These are phyloP conservation scores for Pichia paraexigua DNA, from an alignment of 805 yeast species.

Conservation along the genomic window DNA sequence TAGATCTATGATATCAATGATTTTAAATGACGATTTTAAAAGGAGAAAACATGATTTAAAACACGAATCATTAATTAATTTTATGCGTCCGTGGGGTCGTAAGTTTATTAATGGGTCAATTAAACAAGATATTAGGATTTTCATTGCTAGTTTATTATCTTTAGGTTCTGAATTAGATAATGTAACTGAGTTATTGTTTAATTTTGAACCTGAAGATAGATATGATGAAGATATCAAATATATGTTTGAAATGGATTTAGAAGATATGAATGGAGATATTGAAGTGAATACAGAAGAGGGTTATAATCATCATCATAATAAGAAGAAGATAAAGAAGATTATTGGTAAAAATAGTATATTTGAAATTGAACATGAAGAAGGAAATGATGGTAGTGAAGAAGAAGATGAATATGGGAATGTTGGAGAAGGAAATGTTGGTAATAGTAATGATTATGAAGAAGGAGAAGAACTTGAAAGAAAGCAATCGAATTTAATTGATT, in stretches of 20 bases:
- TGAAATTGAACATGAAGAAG: constrained; percentile 16
- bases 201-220: constrained; percentile 52
- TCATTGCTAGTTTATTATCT: constrained; percentile 47
- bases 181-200: constrained; percentile 45
- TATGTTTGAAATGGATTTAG: constrained; percentile 29
- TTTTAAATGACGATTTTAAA: constrained; percentile 43
- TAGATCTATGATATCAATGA: constrained; percentile 52
- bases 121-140: constrained; percentile 48
- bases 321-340: constrained; percentile 6
- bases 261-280: constrained; percentile 17
- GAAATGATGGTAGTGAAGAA: constrained; percentile 11
- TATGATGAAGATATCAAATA: constrained; percentile 53
- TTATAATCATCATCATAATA: constrained; percentile 1
- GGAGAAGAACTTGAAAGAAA: constrained; percentile 1
- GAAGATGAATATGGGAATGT: constrained; percentile 7
- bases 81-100: constrained; percentile 62
- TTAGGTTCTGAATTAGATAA: constrained; percentile 40
- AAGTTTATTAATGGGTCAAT: constrained; percentile 53
- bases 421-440: too few relatives aligned
- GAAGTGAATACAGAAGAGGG: constrained; percentile 13
- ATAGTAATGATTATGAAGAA: neutral
- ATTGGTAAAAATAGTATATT: constrained; percentile 12
- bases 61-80: constrained; percentile 50
- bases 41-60: constrained; percentile 45
- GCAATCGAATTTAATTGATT: constrained; percentile 15